phyloP scores from a whole-genome alignment of 768 basidiomycete genomes.

The Phlebiopsis gigantea region DNA sequence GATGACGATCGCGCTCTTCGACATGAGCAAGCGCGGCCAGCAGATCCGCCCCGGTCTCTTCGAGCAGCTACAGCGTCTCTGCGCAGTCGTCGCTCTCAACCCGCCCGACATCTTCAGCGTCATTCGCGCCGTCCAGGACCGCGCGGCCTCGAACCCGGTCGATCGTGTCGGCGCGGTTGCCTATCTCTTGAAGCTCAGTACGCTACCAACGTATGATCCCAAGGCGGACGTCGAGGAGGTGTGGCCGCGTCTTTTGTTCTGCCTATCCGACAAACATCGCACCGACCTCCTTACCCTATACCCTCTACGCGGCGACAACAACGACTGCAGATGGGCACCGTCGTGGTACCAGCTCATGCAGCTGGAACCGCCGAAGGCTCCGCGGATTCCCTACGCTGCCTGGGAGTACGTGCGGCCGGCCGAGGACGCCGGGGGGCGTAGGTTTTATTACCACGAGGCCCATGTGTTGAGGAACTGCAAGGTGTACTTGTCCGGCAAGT shows the following conservation, averaged over 20 bases:
- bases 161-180: not conserved
- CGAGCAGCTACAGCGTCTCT: not conserved
- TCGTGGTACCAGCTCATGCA: not conserved
- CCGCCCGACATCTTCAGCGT: not conserved
- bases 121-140: not conserved
- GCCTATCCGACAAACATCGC: not conserved
- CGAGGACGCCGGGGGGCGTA: not conserved
- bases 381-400: not conserved
- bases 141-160: not conserved
- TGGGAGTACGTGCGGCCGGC: not conserved
- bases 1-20: not conserved
- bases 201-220: not conserved
- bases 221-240: not conserved
- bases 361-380: not conserved
- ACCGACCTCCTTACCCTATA: not conserved
- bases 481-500: not conserved
- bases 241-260: not conserved
- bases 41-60: not conserved
- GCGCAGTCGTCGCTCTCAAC: not conserved
- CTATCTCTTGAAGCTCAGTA: not conserved
- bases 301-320: not conserved
- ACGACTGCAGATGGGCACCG: not conserved
- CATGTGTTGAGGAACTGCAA: not conserved
- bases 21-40: not conserved
- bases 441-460: not conserved